These are phyloP conservation scores for Gardenia jasminoides DNA, from an alignment of 257 asterid species.

Conservation along the genomic window DNA sequence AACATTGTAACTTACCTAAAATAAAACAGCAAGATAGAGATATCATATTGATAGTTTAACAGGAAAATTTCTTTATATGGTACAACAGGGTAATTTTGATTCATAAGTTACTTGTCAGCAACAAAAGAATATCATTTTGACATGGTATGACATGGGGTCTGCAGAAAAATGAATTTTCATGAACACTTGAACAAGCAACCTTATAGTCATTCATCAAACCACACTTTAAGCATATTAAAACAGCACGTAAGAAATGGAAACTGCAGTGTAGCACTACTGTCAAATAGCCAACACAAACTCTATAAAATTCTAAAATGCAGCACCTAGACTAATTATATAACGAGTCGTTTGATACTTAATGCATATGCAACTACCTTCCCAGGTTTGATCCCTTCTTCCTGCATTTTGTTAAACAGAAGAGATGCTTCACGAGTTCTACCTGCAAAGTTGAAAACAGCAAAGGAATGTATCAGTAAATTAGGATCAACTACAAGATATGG, in stretches of 20 bases:
- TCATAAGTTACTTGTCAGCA: not conserved
- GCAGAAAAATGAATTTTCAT: not conserved
- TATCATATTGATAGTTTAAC: not conserved
- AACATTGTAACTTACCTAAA: conserved; percentile 72
- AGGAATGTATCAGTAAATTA: not conserved
- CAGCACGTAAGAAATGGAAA: not conserved
- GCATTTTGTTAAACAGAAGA: conserved; percentile 69
- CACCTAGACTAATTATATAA: not conserved
- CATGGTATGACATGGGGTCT: not conserved
- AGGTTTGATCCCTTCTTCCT: conserved; percentile 76
- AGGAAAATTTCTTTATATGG: not conserved
- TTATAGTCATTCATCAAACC: not conserved
- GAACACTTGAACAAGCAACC: not conserved
- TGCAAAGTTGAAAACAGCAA: conserved; percentile 27
- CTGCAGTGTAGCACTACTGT: not conserved
- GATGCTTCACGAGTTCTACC: conserved; percentile 80
- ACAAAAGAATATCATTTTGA: too few species aligned
- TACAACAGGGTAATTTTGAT: not conserved
- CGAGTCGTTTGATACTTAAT: not conserved
- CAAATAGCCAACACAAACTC: not conserved
- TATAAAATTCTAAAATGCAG: not conserved
- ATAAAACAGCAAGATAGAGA: not conserved
- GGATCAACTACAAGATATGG: not conserved
- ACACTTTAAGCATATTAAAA: not conserved
- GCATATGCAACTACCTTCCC: conserved; percentile 56